Percentiles rank a stretch among this genome's conserved stretches.
Conservation (phyloP, 805 yeast genomes). For the Candida ponderosae region DNA sequence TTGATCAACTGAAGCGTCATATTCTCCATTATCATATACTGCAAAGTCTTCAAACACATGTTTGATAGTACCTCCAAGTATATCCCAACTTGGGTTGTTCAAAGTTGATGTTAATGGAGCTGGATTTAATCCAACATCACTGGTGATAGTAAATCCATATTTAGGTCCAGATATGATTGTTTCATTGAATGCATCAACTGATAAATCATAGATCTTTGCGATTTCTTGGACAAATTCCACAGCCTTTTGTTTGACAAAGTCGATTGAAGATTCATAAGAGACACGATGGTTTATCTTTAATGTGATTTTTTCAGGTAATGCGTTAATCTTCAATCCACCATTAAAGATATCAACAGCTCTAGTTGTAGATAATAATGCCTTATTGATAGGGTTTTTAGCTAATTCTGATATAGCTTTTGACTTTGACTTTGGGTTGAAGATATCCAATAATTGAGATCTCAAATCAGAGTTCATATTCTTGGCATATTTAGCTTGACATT, state of each 20-base stretch:
- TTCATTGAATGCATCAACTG: background rate
- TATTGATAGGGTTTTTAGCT: constrained; percentile 37
- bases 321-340: constrained; percentile 64
- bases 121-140: background rate
- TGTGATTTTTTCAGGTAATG: constrained; percentile 52
- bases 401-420: constrained; percentile 16
- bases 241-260: constrained; percentile 22
- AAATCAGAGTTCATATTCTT: constrained; percentile 18
- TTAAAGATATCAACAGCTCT: constrained; percentile 47
- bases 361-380: background rate
- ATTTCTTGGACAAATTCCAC: constrained; percentile 24
- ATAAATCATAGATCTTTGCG: constrained; percentile 34
- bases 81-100: constrained; percentile 2
- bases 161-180: background rate
- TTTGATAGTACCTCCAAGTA: constrained; percentile 35
- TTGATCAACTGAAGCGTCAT: background rate
- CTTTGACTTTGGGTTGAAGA: constrained; percentile 13
- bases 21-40: background rate
- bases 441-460: constrained; percentile 25
- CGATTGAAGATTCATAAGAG: constrained; percentile 36
- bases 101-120: background rate
- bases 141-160: background rate
- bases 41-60: constrained; percentile 44
- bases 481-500: constrained; percentile 50
- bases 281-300: constrained; percentile 51